Evolutionary conservation across 805 yeast genomes (phyloP), one percentile per base, ranked within the genome.

Genomic region (Barnettozyma vustinii): DNA sequence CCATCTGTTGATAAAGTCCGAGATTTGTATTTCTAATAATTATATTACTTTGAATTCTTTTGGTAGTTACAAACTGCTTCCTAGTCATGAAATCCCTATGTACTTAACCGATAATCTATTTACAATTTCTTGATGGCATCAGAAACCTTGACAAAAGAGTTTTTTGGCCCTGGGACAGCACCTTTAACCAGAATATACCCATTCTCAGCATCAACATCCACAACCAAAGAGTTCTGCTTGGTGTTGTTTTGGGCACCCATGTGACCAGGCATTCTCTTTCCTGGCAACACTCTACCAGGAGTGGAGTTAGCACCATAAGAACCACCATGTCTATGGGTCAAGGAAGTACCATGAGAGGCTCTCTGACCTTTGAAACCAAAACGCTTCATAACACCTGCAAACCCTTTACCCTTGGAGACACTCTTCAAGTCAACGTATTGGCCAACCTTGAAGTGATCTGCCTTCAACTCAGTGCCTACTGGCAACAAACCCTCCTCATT

Each of bases 221-320:
- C 72, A 20, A 94, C 83, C 63, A 83, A 76, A 23, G 82, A 74
- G 65, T 89, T 91, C 65, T 82, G 86, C 23, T 81, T 78, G 4
- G 98, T 92, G 52, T 79, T 77, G 57, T 73, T 74, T 48, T 78
- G 75, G 53, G 80, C 83, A 56, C 99, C 99, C 94, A 91, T 84
- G 67, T 87, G 87, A 56, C 99, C 99, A 35, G 98, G 96, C 99
- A 94, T 92, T 70, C 90, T 92, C 72, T 88, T 91, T 21, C 97
- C 98, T 15, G 97, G 98, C 53, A 90, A 73, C 46, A 90, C 88
- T 73, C 99, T 86, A 62, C 96, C 97, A 13, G 99, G 99, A 53
- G 88, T 85, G 56, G 94, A 96, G 62, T 87, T 87, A 67, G 84
- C 89, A 80, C 99, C 99, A 60, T 86, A 90, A 30, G 97, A 91